Base-by-base conservation (phyloP, 352 stramenopile genomes). In the Phytophthora tentaculata region DNA sequence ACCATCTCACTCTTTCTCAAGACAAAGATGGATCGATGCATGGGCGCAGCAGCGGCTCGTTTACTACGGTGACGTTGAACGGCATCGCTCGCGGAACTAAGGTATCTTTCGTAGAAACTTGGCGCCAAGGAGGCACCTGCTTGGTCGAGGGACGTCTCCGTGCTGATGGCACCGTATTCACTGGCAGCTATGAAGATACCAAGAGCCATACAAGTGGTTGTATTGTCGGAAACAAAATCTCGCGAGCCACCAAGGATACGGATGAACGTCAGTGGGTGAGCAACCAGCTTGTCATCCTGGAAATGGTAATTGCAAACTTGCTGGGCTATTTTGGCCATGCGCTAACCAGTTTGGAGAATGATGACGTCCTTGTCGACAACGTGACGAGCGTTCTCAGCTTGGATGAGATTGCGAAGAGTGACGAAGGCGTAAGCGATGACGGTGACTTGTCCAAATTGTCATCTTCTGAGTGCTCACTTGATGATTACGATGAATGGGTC, bases 401-500 rank as follows among this genome's bases (percentile, higher is more conserved):
- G 2, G 74, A 84, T 26, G 77, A 86, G 24, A 72, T 80, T 13
- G 66, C 76, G 26, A 64, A 86, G 14, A 71, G 70, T 37, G 77
- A 89, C 50, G 49, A 35, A 35, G 54, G 52, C 59, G 59, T 71
- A 59, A 57, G 20, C 41, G 71, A 84, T 12, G 64, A 78, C 10
- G 69, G 82, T n/a, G 54, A 56, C 6, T 47, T 84, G 44, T 58
- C 77, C 12, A 89, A 88, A 65, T 12, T 80, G 16, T 57, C 72
- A 13, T 83, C 85, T 0, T 75, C 77, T 1, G 88, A 96, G 51
- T 85, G 77, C 29, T 83, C 84, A n/a, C 76, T 65, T 63, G 84
- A 94, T 63, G 86, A 94, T 58, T 95, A 95, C 35, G 83, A 94
- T 52, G 83, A 88, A 47, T 96, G 89, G 89, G 80, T 94, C 9